Evolutionary conservation across 345 rosid species (phyloP).

Genomic region (Eucalyptus cladocalyx): DNA sequence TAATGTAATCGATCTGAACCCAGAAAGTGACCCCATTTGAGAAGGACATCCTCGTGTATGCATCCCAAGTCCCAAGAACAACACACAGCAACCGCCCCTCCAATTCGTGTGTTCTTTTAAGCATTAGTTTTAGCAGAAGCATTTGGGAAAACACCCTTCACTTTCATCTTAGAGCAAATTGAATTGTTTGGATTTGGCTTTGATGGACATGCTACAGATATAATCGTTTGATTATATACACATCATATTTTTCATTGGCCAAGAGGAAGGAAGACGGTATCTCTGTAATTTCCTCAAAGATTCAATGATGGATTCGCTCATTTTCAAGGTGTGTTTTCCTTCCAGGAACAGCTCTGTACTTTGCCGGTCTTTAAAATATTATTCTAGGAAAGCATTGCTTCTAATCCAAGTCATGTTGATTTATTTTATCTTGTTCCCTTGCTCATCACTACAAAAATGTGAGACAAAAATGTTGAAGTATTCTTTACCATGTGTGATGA

Average conservation of each 20-base stretch:
- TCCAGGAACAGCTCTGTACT: background rate
- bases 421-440: background rate
- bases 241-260: background rate
- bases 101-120: background rate
- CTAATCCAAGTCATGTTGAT: background rate
- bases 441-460: background rate
- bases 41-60: background rate
- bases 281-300: background rate
- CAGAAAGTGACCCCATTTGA: conserved; percentile 12
- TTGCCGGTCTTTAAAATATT: background rate
- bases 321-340: background rate
- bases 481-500: background rate
- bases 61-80: conserved; percentile 9
- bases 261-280: background rate
- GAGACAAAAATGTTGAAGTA: background rate
- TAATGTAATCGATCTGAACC: conserved; percentile 2
- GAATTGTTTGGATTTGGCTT: background rate
- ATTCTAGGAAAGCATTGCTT: background rate
- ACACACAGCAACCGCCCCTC: background rate
- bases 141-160: background rate
- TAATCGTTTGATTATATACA: background rate
- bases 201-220: background rate
- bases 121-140: background rate
- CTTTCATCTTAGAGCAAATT: background rate
- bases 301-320: background rate